Base-by-base conservation (phyloP, 306 rosid genomes). In the Amphicarpaea edgeworthii region DNA sequence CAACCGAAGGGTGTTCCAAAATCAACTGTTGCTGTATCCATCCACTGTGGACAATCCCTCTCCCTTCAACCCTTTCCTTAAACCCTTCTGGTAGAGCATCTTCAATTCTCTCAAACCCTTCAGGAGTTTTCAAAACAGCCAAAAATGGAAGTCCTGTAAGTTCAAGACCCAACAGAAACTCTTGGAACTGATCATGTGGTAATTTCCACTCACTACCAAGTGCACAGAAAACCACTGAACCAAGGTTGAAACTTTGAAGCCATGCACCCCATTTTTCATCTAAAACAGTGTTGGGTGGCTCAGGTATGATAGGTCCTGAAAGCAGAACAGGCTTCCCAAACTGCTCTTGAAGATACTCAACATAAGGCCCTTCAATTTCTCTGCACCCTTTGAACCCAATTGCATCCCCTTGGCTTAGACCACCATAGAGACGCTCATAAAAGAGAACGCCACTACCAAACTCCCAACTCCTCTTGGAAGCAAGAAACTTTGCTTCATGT, bases 11-110 rank as follows among this genome's bases (percentile, higher is more conserved):
- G 20, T 89, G 95, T 46, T 30, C 83, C 75, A 92, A 57, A 28
- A 92, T 85, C 68, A 77, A 11, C 8, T 81, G 88, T 11, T 92
- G 93, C 14, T 90, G 90, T 19, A 89, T 81, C 95, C 95, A 92
- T 30, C 83, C 90, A 4, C 86, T 83, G 8, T 34, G 38, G 0
- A 62, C 80, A 66, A 76, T 26, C 11, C 85, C 85, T 80, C 72
- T 81, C 23, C 69, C 85, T 24, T 84, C 19, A 43, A 53, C 62
- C 1, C 83, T 84, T 62, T 80, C 83, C 0, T 0, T 51, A 8
- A 84, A 84, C 57, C 83, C 87, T 60, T 81, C 67, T 0, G 83
- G 85, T 0, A 84, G 6, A 7, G 83, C 87, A 7, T 6, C 70
- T 42, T 84, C 85, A 11, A 80, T 14, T 1, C 70, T 9, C 11